A percentile compares a stretch with the other conserved stretches of the same genome.
phyloP scores from a whole-genome alignment of 1,284 basidiomycete species.

The Fistulinella staudtii region DNA sequence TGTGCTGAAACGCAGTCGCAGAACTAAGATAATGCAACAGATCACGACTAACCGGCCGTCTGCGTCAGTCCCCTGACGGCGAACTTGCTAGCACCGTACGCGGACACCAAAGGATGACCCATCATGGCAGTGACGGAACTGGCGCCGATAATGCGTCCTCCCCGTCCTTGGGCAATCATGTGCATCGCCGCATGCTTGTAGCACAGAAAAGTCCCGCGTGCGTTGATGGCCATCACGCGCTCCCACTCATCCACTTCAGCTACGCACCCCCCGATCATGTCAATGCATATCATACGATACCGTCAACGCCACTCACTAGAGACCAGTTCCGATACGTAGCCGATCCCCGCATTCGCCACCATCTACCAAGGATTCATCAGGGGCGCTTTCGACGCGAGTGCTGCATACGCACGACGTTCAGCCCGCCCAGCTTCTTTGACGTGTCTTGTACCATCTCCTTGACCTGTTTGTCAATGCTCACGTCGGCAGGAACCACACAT shows the following conservation, averaged over 20 bases:
- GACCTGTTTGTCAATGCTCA: background rate
- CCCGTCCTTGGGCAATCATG: constrained; percentile 34
- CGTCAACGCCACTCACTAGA: background rate
- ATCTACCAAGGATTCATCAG: background rate
- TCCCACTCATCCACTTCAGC: constrained; percentile 22
- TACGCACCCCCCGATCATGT: background rate
- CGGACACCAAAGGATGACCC: background rate
- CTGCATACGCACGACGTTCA: constrained; percentile 8
- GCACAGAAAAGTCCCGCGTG: constrained; percentile 29
- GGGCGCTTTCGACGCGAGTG: background rate
- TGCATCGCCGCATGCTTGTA: constrained; percentile 33
- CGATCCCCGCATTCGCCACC: constrained; percentile 13
- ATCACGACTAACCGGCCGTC: constrained; percentile 13
- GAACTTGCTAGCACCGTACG: constrained; percentile 31
- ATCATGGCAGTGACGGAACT: constrained; percentile 24
- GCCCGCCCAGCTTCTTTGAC: constrained; percentile 2
- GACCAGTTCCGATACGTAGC: background rate
- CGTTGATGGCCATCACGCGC: constrained; percentile 23
- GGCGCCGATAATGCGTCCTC: constrained; percentile 37
- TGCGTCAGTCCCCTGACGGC: constrained; percentile 31
- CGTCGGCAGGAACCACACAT: background rate
- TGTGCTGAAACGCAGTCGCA: background rate
- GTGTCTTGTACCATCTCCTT: background rate
- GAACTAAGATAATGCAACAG: background rate
- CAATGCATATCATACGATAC: background rate